Evolutionary conservation across 768 basidiomycete species (phyloP), one percentile per base, ranked within the genome.

Genomic region (Podaxis pistillaris): DNA sequence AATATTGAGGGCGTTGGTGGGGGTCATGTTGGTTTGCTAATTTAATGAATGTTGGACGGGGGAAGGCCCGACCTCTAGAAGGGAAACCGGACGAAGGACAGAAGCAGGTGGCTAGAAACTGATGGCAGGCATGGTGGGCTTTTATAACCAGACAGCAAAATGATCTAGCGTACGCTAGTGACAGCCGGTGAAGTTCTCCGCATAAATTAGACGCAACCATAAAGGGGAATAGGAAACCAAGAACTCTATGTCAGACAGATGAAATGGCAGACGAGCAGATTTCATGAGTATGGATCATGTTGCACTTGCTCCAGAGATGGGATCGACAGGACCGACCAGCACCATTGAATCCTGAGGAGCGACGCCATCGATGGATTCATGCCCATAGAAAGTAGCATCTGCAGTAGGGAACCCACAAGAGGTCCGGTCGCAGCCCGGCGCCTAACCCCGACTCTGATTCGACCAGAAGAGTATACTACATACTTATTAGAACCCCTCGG

Each of bases 1-100:
- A 33, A 62, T 28, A 52, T 62, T 62, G 36, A 56, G 41, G 30
- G n/a, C 2, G 40, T 24, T 28, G 38, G 53, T 19, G 54, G 85
- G 66, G 60, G 74, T 63, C 52, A 73, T 62, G 36, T 8, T 5
- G 41, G 13, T 36, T 12, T 33, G 30, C 9, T 33, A 9, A 33
- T 33, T 33, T 33, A 36, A 8, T 49, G 38, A 28, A 15, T 13
- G 41, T 8, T 38, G 28, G 28, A 17, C 28, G 44, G 38, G n/a
- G 19, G 47, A 33, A 9, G 36, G 9, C n/a, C 40, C 7, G 33
- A 44, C 30, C 30, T 19, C 24, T 30, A 44, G 46, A 28, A 19
- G 26, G 19, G 30, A 30, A 30, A 22, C 24, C 44, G 24, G 44
- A 26, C 41, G 30, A 7, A 22, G 53, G 44, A 53, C 11, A 30